Evolutionary conservation across 441 rosid species (phyloP), one percentile per base, ranked within the genome.

Genomic region (Brassica balearica): DNA sequence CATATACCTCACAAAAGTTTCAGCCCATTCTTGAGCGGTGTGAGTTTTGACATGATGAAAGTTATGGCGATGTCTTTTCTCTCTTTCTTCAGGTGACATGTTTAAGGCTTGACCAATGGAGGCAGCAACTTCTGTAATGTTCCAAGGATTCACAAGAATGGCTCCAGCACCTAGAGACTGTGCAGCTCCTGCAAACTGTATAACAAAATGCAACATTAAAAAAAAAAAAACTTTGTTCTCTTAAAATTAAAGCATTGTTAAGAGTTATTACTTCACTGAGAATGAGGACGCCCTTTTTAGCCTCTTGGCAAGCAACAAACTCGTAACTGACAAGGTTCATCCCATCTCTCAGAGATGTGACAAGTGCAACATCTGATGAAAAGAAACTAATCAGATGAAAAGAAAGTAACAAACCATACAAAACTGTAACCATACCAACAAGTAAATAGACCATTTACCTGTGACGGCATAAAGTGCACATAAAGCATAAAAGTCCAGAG

Each of bases 1-100:
- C 17, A 17, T 32, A 34, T 86, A 94, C 99, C 99, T 96, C 14
- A 96, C 99, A 81, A 96, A 96, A 46, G 92, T 94, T 86, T 94
- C 99, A 11, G 99, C 99, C 99, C 99, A 96, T 86, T 92, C 95
- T 84, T 94, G 98, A 73, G 99, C 98, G 51, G 98, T 96, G 75
- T 94, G 99, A 72, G 78, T 85, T 53, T 87, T 88, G 65, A 96
- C 97, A 73, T 96, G 99, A 9, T 1, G 17, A 84, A 87, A 96
- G 72, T 92, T 96, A 79, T 91, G 98, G 6, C 48, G 70, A 84
- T 96, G 98, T 67, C 99, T 90, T 82, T 92, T 94, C 85, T 94
- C 98, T 82, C 99, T 87, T 73, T 91, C 91, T 76, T 94, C 93
- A 59, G 95, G 79, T 46, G 86, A 61, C 99, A 96, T 94, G 22